phyloP scores from a whole-genome alignment of 2,329 filamentous ascomycete species.

The Botrytis pseudocinerea region DNA sequence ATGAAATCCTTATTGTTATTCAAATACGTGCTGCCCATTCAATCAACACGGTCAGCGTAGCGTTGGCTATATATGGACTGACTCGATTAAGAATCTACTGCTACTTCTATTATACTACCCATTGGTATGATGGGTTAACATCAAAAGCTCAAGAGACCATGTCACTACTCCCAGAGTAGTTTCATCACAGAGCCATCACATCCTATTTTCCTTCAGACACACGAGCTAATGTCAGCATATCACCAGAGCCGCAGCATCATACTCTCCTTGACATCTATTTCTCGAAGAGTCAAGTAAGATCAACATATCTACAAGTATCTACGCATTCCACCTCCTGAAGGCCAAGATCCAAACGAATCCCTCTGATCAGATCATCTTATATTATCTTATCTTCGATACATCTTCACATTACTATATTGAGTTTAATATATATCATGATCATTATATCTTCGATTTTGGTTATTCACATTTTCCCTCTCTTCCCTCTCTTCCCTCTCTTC shows the following conservation, averaged over 20 bases:
- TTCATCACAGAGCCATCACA: neutral
- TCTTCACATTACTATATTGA: too few relatives aligned
- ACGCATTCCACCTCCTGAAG: too few relatives aligned
- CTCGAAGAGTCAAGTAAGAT: too few relatives aligned
- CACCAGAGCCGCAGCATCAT: too few relatives aligned
- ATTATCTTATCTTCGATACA: too few relatives aligned
- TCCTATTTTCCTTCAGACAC: neutral
- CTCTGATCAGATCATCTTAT: too few relatives aligned
- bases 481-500: neutral
- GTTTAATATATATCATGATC: neutral
- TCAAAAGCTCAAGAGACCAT: neutral
- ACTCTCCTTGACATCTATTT: neutral
- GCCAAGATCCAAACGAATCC: too few relatives aligned
- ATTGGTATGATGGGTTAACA: neutral
- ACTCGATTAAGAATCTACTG: too few relatives aligned
- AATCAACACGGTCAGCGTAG: neutral
- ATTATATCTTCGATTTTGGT: neutral
- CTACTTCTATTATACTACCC: too few relatives aligned
- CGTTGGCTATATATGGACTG: too few relatives aligned
- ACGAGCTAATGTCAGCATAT: too few relatives aligned
- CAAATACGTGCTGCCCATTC: neutral
- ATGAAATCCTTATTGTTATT: neutral
- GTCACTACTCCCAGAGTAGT: neutral
- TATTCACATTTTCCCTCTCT: neutral
- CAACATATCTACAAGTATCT: too few relatives aligned